A percentile compares a stretch with the other conserved stretches of the same genome.
phyloP scores from a whole-genome alignment of 805 yeast genomes.

The Metschnikowia vanudenii region DNA sequence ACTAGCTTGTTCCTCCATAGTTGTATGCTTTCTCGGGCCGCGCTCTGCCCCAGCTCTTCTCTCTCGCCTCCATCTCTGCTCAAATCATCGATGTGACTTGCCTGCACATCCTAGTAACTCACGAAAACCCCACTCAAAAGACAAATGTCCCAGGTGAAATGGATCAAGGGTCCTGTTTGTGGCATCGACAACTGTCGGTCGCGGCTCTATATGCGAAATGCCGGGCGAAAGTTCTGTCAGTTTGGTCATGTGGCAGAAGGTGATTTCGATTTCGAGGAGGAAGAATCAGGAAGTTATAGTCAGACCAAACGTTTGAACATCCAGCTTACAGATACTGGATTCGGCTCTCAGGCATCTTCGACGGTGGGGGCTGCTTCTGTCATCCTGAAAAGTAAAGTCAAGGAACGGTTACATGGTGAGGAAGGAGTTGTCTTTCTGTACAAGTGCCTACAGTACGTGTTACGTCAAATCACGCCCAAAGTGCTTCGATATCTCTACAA shows the following conservation, averaged over 20 bases:
- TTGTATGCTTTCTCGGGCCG: neutral
- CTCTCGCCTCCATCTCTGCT: neutral
- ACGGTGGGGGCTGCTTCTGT: constrained; percentile 1
- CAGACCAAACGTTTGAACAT: constrained; percentile 56
- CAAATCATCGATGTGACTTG: neutral
- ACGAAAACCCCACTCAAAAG: neutral
- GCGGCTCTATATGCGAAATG: constrained; percentile 62
- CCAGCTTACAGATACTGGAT: constrained; percentile 33
- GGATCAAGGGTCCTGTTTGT: constrained; percentile 77
- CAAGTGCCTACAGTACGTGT: constrained; percentile 48
- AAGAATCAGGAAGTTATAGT: constrained; percentile 60
- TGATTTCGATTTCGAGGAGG: constrained; percentile 75
- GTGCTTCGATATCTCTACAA: constrained; percentile 14
- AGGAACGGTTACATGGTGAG: constrained; percentile 42
- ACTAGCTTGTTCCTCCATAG: no score
- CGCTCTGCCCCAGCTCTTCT: neutral
- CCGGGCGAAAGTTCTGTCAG: constrained; percentile 83
- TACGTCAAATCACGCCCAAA: constrained; percentile 38
- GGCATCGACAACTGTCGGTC: constrained; percentile 91
- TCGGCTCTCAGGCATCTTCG: constrained; percentile 14
- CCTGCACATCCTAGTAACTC: constrained; percentile 2
- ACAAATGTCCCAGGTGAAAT: constrained; percentile 26
- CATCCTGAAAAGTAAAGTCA: constrained; percentile 1
- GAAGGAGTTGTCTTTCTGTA: constrained; percentile 45
- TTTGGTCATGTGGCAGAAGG: constrained; percentile 89